Percentiles rank a stretch among this genome's conserved stretches.
These are phyloP conservation scores for Wickerhamomyces kurtzmanii DNA, from an alignment of 805 yeast genomes.

Conservation along the genomic window DNA sequence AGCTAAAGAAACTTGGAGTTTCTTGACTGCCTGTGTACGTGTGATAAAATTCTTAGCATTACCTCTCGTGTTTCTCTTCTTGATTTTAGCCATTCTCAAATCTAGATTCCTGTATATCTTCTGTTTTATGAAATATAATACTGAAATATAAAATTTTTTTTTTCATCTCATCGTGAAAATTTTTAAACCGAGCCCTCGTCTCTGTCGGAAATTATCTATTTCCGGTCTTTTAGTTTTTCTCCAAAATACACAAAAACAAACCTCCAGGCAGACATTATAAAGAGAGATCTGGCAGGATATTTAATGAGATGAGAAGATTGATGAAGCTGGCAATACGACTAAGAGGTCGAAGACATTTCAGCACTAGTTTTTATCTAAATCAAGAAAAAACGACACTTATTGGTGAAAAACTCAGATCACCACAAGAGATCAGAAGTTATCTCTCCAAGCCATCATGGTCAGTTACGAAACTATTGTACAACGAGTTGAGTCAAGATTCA, in stretches of 20 bases:
- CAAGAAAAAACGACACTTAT: conserved; percentile 1
- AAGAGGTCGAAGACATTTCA: not conserved
- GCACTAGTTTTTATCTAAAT: no score
- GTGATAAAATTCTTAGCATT: conserved; percentile 89
- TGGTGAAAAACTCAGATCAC: conserved; percentile 2
- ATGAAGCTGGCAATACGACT: not conserved
- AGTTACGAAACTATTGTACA: conserved; percentile 12
- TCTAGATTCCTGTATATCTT: no score
- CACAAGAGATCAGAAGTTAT: conserved; percentile 5
- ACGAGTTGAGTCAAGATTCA: conserved; percentile 14
- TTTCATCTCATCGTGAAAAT: not conserved
- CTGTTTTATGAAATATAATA: not conserved
- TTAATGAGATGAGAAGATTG: not conserved
- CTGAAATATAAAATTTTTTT: not conserved
- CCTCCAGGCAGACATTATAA: conserved; percentile 10
- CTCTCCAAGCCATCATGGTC: conserved; percentile 13
- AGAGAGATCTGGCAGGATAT: conserved; percentile 2
- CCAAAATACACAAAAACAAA: not conserved
- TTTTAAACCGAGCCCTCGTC: not conserved
- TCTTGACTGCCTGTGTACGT: conserved; percentile 88
- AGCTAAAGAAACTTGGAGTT: conserved; percentile 85
- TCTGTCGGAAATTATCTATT: not conserved
- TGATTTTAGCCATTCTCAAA: conserved; percentile 61
- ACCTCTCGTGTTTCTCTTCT: conserved; percentile 79
- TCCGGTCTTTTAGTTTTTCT: not conserved